phyloP scores from a whole-genome alignment of 2,329 filamentous ascomycete species.

The Paracoccidioides brasiliensis region DNA sequence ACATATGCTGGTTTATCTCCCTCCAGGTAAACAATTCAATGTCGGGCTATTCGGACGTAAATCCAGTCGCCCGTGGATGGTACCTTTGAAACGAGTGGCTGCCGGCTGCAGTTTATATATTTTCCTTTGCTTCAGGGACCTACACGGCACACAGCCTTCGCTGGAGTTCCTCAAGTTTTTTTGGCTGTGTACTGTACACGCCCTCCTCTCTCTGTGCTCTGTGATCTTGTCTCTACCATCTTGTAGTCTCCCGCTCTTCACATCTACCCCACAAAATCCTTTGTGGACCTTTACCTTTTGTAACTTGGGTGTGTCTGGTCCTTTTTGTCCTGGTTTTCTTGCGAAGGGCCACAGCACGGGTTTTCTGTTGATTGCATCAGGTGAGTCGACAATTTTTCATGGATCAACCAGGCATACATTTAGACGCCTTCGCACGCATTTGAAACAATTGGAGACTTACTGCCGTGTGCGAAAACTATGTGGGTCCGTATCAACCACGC shows the following conservation, averaged over 20 bases:
- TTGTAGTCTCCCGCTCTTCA: too few species aligned
- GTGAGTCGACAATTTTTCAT: neutral
- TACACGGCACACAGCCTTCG: too few species aligned
- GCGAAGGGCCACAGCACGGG: neutral
- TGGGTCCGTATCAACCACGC: neutral
- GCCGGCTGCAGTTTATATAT: too few species aligned
- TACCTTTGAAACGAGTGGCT: too few species aligned
- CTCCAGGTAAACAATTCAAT: neutral
- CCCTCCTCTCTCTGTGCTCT: too few species aligned
- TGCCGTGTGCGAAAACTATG: neutral
- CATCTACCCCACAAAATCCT: too few species aligned
- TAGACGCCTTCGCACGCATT: neutral
- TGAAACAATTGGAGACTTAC: neutral
- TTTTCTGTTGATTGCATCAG: neutral
- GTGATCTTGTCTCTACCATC: too few species aligned
- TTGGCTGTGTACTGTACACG: too few species aligned
- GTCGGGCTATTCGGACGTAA: neutral
- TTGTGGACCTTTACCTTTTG: too few species aligned
- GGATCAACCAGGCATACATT: neutral
- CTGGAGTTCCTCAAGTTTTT: too few species aligned
- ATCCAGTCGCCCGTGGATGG: neutral
- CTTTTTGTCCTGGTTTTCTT: neutral
- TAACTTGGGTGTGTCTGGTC: too few species aligned
- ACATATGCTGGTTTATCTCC: neutral
- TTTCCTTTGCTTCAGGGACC: too few species aligned